Base-by-base conservation (phyloP, 768 basidiomycete species). In the Russula lepida region DNA sequence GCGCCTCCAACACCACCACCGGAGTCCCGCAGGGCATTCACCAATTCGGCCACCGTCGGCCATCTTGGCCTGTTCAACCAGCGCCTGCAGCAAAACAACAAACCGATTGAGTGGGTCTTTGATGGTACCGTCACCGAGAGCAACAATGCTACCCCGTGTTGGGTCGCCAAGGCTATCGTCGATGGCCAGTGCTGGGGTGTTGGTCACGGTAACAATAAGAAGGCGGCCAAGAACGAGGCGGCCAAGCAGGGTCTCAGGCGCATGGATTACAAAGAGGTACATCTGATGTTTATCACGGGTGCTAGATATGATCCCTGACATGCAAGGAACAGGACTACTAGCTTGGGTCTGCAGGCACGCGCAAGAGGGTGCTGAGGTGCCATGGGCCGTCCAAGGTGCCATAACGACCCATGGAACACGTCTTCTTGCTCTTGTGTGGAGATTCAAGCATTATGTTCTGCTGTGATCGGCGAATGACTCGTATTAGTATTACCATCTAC, bases 31-130 rank as follows among this genome's bases (percentile, higher is more conserved):
- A 4, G 51, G 8, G 53, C 23, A 1, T 64, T 37, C 13, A 48
- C 58, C 21, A 62, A 17, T 56, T 59, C 71, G 30, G 68, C 73
- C 13, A 74, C 70, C 51, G 72, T 73, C 33, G 89, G 89, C 4
- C 85, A 91, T 69, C 80, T 92, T 12, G 85, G 86, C 39, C 72
- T 92, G 56, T 90, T 92, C 77, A 92, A 92, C 69, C 89, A 91
- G 73, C 76, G 81, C 59, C 70, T 91, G 57, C 84, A 87, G 72
- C 86, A 81, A 72, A 66, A 69, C 28, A 77, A 75, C 68, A 77
- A 75, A 55, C 68, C 71, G 54, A 79, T 91, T 62, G 88, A 92
- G 72, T 92, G 89, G 89, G 71, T 81, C 12, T 89, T 85, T 68
- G 74, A 78, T 28, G 81, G 83, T 27, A 71, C 71, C n/a, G 70